A percentile compares a stretch with the other conserved stretches of the same genome.
Evolutionary conservation across 2,329 filamentous ascomycete species (phyloP).

Genomic region (Aspergillus jensenii): DNA sequence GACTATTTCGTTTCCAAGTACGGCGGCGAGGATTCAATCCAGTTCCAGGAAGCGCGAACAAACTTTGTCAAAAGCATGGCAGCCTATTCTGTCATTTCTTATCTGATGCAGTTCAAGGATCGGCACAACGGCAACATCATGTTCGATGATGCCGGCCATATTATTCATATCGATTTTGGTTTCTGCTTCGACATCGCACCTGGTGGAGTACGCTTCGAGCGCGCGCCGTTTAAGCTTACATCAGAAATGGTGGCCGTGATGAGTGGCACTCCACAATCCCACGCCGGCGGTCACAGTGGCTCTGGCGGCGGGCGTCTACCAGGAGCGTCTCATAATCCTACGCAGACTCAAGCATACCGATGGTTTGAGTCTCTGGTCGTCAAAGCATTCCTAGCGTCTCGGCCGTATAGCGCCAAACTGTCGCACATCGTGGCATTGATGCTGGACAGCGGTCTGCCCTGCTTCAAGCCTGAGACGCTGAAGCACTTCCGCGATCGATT

Average conservation of each 20-base stretch:
- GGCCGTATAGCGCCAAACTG: constrained; percentile 85
- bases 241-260: constrained; percentile 99
- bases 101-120: constrained; percentile 97
- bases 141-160: constrained; percentile 95
- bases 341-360: constrained; percentile 81
- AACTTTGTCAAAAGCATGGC: constrained; percentile 99
- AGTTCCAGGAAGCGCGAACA: constrained; percentile 89
- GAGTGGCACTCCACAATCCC: constrained; percentile 64
- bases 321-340: constrained; percentile 42
- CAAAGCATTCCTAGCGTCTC: constrained; percentile 87
- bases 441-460: constrained; percentile 93
- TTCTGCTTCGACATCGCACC: constrained; percentile 99
- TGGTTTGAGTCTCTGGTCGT: constrained; percentile 97
- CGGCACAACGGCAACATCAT: constrained; percentile 99
- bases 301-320: constrained; percentile 26
- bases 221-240: constrained; percentile 97
- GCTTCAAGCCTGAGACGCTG: constrained; percentile 95
- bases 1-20: constrained; percentile 99
- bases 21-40: constrained; percentile 90
- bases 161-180: constrained; percentile 97
- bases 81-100: constrained; percentile 95
- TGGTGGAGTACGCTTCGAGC: constrained; percentile 94
- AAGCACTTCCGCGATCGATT: constrained; percentile 91
- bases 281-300: constrained; percentile 25
- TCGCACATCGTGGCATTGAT: constrained; percentile 88